These are phyloP conservation scores for Trichoderma simmonsii DNA, from an alignment of 2,329 filamentous ascomycete species.

Conservation along the genomic window DNA sequence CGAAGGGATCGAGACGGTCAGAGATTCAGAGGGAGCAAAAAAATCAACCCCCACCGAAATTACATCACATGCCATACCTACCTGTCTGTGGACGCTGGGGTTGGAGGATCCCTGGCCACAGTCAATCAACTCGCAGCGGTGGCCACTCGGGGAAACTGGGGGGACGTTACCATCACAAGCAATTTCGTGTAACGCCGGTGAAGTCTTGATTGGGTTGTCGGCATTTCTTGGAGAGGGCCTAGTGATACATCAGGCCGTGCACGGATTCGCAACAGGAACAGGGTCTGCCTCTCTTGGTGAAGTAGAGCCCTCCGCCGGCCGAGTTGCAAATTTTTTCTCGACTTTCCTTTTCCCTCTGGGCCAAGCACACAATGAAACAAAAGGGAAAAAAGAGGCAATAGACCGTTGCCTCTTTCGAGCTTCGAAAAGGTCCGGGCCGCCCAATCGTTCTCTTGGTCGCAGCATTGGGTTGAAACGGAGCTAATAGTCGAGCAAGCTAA, in stretches of 20 bases:
- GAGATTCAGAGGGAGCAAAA: background rate
- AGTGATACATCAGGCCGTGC: background rate
- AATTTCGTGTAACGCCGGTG: conserved; percentile 15
- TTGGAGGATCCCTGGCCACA: background rate
- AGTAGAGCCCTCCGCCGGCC: background rate
- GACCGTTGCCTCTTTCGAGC: background rate
- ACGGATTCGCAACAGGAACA: background rate
- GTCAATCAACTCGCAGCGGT: conserved; percentile 11
- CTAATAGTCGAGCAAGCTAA: conserved; percentile 5
- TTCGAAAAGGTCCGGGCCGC: conserved; percentile 8
- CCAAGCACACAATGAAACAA: background rate
- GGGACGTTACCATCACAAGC: conserved; percentile 11
- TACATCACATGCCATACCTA: conserved; percentile 3
- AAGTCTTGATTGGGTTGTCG: conserved; percentile 1
- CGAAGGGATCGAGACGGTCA: background rate
- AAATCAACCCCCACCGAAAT: background rate
- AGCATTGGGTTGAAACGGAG: conserved; percentile 18
- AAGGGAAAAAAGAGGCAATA: background rate
- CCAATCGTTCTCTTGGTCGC: background rate
- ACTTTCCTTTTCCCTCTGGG: background rate
- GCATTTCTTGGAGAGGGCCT: background rate
- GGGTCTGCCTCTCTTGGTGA: background rate
- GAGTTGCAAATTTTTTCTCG: background rate
- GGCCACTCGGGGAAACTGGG: conserved; percentile 12
- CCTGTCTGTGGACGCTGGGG: background rate